These are phyloP conservation scores for Iris pallida DNA, from an alignment of 116 monocot genomes.

Conservation along the genomic window DNA sequence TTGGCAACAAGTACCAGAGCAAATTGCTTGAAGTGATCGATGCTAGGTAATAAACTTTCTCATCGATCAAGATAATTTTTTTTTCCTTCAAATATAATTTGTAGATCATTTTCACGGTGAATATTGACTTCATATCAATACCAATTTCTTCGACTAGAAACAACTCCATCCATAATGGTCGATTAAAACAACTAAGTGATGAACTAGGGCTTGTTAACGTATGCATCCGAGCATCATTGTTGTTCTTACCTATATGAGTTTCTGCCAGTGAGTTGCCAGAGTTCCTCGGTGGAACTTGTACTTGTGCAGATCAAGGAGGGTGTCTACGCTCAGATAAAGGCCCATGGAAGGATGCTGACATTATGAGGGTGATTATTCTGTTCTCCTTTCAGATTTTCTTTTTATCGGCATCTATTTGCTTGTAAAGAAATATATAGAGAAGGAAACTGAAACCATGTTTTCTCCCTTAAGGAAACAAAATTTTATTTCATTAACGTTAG, in stretches of 20 bases:
- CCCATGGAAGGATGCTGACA: constrained; percentile 94
- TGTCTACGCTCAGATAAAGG: constrained; percentile 94
- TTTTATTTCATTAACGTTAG: too few relatives aligned
- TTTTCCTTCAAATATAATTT: too few relatives aligned
- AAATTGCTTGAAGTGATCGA: constrained; percentile 95
- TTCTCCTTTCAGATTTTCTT: neutral
- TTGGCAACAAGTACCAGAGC: constrained; percentile 96
- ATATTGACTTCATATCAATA: too few relatives aligned
- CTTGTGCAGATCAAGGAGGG: constrained; percentile 67
- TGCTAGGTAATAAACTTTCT: constrained; percentile 39
- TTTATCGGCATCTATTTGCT: neutral
- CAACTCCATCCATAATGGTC: too few relatives aligned
- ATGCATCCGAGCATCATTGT: neutral
- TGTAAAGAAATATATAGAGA: neutral
- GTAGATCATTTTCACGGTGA: too few relatives aligned
- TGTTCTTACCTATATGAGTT: neutral
- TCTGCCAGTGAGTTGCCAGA: constrained; percentile 83
- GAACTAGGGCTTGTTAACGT: neutral
- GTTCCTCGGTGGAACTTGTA: constrained; percentile 90
- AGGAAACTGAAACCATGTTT: too few relatives aligned
- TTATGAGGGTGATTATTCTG: constrained; percentile 53
- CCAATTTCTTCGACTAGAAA: too few relatives aligned
- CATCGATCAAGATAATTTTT: too few relatives aligned
- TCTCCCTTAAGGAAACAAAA: too few relatives aligned
- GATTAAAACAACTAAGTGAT: too few relatives aligned